Evolutionary conservation across 2,329 filamentous ascomycete species (phyloP), one percentile per base, ranked within the genome.

Genomic region (Leptographium procerum): DNA sequence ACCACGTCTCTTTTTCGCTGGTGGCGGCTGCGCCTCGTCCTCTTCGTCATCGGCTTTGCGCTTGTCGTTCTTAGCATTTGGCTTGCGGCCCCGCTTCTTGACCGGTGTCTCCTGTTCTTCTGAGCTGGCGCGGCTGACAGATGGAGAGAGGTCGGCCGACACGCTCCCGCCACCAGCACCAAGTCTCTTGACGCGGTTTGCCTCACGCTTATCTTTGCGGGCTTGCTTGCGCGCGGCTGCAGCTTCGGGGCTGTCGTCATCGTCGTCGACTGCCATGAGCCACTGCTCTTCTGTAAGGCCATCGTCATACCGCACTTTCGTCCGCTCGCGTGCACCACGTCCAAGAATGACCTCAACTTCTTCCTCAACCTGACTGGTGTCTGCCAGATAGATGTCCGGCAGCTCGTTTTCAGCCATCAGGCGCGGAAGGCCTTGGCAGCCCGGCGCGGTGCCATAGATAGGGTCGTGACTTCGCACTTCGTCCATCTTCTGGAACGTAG

Each of bases 261-360:
- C 91, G 61, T 95, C 92, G 69, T 99, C 94, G 34, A 99, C 92
- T 57, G 94, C 94, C 77, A 96, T 92, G 56, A 97, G 82, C 94
- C 94, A 99, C 72, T 99, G 95, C 75, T 99, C 94, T 74, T 99
- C 95, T 0, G 94, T 97, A 33, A 99, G 83, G 56, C 95, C 94
- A 68, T 99, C 94, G 67, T 99, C 94, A 66, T 99, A 99, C 71
- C 88, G 88, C 67, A 96, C 91, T 68, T 90, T 86, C 64, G 91
- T 96, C 61, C 95, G 86, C 74, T 99, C 94, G 75, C 94, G 88
- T 63, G 92, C 92, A 66, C 94, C 94, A 71, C 94, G 91, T 61
- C 94, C 94, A 34, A 85, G 75, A 29, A 85, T 76, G 34, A 85
- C 78, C 63, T 94, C 89, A 61, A 89, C 87, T 24, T 86, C 81